Evolutionary conservation across 1,284 basidiomycete genomes (phyloP), one percentile per base, ranked within the genome.

Genomic region (Pascua sp.): DNA sequence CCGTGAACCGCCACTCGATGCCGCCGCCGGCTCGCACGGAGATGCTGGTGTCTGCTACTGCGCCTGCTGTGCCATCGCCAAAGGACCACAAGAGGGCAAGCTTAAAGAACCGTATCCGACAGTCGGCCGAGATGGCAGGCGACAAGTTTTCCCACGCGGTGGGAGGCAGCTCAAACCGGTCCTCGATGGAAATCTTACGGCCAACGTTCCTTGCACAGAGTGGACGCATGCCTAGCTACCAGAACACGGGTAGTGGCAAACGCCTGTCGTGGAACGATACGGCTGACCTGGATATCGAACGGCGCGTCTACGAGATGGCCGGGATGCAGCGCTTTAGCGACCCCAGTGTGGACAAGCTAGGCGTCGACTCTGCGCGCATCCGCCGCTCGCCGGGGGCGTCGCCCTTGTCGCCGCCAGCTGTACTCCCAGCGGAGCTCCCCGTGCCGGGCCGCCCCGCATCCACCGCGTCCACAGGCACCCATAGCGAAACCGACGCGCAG

Each of bases 301-400:
- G 69, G 55, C 49, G 67, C 9, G 74, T 76, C 4, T 48, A 69
- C 36, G 71, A 73, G 56, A 76, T 76, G 74, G 69, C 69, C 0
- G 72, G 71, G 8, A 45, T 73, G 8, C 24, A 32, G 24, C 24
- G 24, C 24, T 32, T 7, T 7, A 32, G 24, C 24, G 24, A 32
- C 24, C 24, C 24, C 7, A 32, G 24, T 7, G 24, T 32, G 24
- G 24, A 32, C 24, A 32, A 32, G 24, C 24, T 32, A 32, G 7
- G 24, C 7, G 24, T 32, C 24, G 24, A 32, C 24, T 32, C 24
- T 32, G 24, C 24, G 24, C 24, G 24, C 7, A 7, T 32, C 24
- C 24, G 24, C 24, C 24, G 24, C 7, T 32, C 24, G 24, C 24
- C 24, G 3, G 24, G 24, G 7, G 24, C 24, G 7, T 32, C 24